Evolutionary conservation across 2,329 filamentous ascomycete genomes (phyloP), one percentile per base, ranked within the genome.

Genomic region (Colletotrichum sp.): DNA sequence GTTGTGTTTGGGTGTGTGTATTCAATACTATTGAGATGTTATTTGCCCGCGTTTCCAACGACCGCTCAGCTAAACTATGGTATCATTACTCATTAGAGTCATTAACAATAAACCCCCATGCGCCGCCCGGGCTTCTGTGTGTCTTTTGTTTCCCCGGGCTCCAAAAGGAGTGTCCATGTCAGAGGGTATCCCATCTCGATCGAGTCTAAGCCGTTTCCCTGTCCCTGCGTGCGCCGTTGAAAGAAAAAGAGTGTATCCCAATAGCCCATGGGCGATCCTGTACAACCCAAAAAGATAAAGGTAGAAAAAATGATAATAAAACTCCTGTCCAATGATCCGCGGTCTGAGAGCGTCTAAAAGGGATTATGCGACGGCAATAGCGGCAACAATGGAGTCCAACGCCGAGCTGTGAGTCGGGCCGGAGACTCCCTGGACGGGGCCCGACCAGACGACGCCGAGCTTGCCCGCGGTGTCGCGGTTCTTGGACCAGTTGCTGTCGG

Each of bases 361-460:
- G 13, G 36, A 72, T 78, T 78, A 83, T 48, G 81, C 81, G 16
- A 87, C 85, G 26, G 83, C 84, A 78, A 89, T 81, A 8, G 92
- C 93, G 32, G 91, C 93, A 75, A 95, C 90, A 34, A 95, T 84
- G 43, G 89, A 90, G 83, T 95, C 93, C 83, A 95, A 83, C 1
- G 92, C 93, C 21, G 90, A 91, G 80, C 90, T 91, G 61, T 95
- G 93, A 26, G 91, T 91, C 64, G 89, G 87, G 2, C 92, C 91
- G 2, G 87, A 89, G 52, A 88, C 86, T 1, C 81, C 81, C 4
- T 84, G 80, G 52, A 90, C 90, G 0, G 93, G 92, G 0, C 93
- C 93, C 1, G 89, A 86, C 93, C 93, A 95, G n/a, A 90, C 85
- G 3, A 93, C 84, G 24, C 93, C 92, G 16, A 95, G 83, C 80